Base-by-base conservation (phyloP, 768 basidiomycete species). In the Daedaleopsis nitida region DNA sequence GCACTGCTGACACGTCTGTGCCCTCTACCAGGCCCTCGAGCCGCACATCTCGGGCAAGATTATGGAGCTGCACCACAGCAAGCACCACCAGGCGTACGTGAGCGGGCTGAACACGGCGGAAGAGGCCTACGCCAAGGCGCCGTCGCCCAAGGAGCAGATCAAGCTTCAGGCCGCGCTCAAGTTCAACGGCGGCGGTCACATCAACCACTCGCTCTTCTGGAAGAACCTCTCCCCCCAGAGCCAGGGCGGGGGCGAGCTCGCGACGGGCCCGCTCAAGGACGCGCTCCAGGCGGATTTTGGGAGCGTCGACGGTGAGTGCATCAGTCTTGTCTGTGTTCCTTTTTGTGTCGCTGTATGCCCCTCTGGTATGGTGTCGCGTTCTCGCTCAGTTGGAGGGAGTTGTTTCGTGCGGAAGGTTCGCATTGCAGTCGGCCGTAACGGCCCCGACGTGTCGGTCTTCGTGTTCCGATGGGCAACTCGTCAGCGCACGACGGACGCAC, bases 161-260 rank as follows among this genome's bases (percentile, higher is more conserved):
- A 83, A 83, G 3, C 83, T 98, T 17, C 96, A 98, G 74, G 78
- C 89, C 14, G 95, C 96, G 10, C 80, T 99, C 72, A 98, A 94
- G 78, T 99, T 98, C 78, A 96, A 97, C 74, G 96, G 96, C n/a
- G 96, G 96, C 70, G 93, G 93, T 3, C 94, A 96, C 71, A 93
- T 96, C 73, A 97, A 97, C 76, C 95, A 96, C 76, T 86, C 94
- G 14, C 80, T 98, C 37, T 99, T 99, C 83, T 99, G 97, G 97
- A 92, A 89, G 76, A 98, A 96, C 77, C 85, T 99, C 65, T 90
- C 94, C 0, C 97, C 97, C 3, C 74, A 76, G 23, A 76, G 75
- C 52, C 73, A 73, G 44, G 83, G 81, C 10, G 91, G 90, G 43
- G 91, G 91, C 10, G 79, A 84, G 68, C 78, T 94, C 38, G 71